Percentiles rank a stretch among this genome's conserved stretches.
These are phyloP conservation scores for Ophiostoma ips DNA, from an alignment of 2,329 filamentous ascomycete genomes.

Conservation along the genomic window DNA sequence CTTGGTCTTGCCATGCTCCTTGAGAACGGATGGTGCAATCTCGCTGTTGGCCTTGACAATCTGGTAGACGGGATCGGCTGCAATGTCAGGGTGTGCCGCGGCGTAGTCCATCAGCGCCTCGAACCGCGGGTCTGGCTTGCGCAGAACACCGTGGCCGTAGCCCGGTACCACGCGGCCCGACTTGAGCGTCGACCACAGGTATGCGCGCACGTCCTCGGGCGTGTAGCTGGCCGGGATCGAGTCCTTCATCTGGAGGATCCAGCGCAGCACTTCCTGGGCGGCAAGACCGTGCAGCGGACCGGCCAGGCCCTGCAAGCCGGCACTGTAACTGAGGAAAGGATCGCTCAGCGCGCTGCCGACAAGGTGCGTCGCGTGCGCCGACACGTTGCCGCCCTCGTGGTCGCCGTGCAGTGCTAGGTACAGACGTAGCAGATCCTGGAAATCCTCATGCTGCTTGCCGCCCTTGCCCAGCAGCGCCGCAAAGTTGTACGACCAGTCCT, in stretches of 20 bases:
- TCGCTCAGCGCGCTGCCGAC: conserved; percentile 91
- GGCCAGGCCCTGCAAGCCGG: conserved; percentile 85
- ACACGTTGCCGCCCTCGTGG: conserved; percentile 96
- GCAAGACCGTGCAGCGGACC: conserved; percentile 87
- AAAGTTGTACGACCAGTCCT: conserved; percentile 99
- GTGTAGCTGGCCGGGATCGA: conserved; percentile 65
- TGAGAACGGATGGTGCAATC: conserved; percentile 80
- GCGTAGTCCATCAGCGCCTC: conserved; percentile 96
- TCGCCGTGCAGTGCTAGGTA: conserved; percentile 96
- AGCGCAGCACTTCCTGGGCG: conserved; percentile 91
- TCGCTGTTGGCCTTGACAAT: conserved; percentile 88
- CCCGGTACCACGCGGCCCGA: conserved; percentile 88
- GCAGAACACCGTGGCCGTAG: conserved; percentile 89
- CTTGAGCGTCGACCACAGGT: conserved; percentile 87
- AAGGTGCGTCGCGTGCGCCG: conserved; percentile 85
- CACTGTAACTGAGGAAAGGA: conserved; percentile 90
- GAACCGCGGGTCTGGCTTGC: conserved; percentile 94
- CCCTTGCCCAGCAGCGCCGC: conserved; percentile 89
- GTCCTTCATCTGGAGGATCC: conserved; percentile 93
- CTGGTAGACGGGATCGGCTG: conserved; percentile 78
- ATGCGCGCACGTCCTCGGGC: conserved; percentile 70
- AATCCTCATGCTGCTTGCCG: conserved; percentile 75
- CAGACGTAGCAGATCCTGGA: conserved; percentile 86
- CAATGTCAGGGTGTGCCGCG: conserved; percentile 68
- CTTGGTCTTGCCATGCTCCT: conserved; percentile 94